Base-by-base conservation (phyloP, 805 yeast genomes). In the Candida maris region DNA sequence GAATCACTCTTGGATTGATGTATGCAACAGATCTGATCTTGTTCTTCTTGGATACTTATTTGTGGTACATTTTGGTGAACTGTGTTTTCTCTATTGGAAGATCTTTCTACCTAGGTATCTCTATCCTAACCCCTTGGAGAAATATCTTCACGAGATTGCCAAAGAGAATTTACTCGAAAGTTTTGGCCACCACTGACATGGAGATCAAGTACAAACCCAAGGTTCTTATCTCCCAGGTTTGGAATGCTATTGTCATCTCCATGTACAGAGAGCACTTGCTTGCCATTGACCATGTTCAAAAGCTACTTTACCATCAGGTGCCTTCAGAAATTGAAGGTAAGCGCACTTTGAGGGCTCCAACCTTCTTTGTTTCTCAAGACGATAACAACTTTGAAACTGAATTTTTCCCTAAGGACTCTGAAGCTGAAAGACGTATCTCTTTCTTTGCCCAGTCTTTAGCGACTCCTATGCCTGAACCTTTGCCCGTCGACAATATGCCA, bases 401-500 rank as follows among this genome's bases (percentile, higher is more conserved):
- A 73, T 94, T 87, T 61, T 93, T 93, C 85, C 97, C 98, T 52
- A 75, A 81, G 57, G 79, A 91, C 65, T 87, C 96, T 30, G 99
- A 93, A 68, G 98, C 99, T 47, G 98, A 94, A 71, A 89, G 98
- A 74, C 93, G 99, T 76, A 89, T 93, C 54, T 86, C 97, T 41
- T 93, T 94, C 84, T 93, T 93, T 70, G 99, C 99, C 41, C 98
- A 93, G 68, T 89, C 97, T 8, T 74, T 93, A 65, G 94, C 98
- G 35, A 93, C 98, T 42, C 98, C 98, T 52, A 89, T 93, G 54
- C 96, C 96, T 46, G 98, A 93, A 70, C 97, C 99, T 45, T 73
- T 93, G 59, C 98, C 99, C 29, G 97, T 94, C 51, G 98, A 93
- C 67, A 91, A 91, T 73, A 93, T 93, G 98, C 99, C 99, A 48